These are phyloP conservation scores for Stenogyne calaminthoides DNA, from an alignment of 305 asterid species.

Conservation along the genomic window DNA sequence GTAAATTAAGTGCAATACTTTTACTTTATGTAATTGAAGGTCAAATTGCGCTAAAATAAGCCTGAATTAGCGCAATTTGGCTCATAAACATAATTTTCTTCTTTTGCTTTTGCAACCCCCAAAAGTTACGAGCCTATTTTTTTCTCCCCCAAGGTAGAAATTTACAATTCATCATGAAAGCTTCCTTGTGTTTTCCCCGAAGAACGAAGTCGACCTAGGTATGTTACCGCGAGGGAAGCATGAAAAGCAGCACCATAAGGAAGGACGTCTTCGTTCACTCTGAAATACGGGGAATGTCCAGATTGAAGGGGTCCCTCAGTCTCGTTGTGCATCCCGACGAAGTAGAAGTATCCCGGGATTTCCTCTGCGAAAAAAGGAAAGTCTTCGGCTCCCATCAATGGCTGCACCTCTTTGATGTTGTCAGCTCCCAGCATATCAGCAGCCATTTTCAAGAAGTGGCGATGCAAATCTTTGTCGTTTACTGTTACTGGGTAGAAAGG, in stretches of 20 bases:
- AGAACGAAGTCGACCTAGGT: conserved; percentile 41
- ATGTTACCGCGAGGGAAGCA: conserved; percentile 54
- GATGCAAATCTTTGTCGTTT: conserved; percentile 48
- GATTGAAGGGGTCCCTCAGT: conserved; percentile 39
- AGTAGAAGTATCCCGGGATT: conserved; percentile 59
- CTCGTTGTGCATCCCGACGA: conserved; percentile 57
- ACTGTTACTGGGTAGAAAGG: conserved; percentile 63
- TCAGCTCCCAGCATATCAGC: conserved; percentile 43
- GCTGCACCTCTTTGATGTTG: conserved; percentile 39
- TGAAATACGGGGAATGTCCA: conserved; percentile 51
- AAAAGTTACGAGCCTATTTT: too few relatives aligned
- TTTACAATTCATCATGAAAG: conserved; percentile 52
- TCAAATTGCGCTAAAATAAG: too few relatives aligned
- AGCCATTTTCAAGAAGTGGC: conserved; percentile 45
- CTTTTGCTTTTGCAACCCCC: too few relatives aligned
- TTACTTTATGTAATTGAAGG: too few relatives aligned
- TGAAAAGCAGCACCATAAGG: conserved; percentile 76
- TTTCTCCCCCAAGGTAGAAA: not conserved
- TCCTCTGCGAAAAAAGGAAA: conserved; percentile 62
- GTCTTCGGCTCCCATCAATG: conserved; percentile 65
- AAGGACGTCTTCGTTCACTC: conserved; percentile 61
- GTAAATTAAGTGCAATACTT: too few relatives aligned
- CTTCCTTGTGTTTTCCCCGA: conserved; percentile 18
- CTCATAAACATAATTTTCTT: too few relatives aligned
- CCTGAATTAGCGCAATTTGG: too few relatives aligned